Evolutionary conservation across 345 rosid genomes (phyloP).

Genomic region (Syzygium grande): DNA sequence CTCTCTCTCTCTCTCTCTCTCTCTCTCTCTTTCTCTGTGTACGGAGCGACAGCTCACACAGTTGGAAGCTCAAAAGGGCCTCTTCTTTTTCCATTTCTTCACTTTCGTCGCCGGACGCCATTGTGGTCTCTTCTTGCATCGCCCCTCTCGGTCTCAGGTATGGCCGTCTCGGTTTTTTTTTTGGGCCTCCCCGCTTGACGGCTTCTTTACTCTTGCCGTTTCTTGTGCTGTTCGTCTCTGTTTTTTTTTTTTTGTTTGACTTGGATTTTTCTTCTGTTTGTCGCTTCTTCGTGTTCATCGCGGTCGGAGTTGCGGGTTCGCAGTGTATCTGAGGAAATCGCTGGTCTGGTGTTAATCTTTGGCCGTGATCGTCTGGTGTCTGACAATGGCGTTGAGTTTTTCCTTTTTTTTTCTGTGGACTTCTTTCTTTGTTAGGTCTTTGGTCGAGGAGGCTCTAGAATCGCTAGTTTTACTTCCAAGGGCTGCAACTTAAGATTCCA

Average conservation of each 20-base stretch:
- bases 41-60: background rate
- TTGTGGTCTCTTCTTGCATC: background rate
- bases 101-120: background rate
- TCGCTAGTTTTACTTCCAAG: background rate
- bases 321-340: background rate
- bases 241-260: background rate
- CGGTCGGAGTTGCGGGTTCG: background rate
- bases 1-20: no score
- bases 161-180: background rate
- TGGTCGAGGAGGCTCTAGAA: background rate
- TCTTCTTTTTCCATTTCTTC: background rate
- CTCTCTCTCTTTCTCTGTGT: background rate
- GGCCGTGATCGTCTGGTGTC: background rate
- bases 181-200: background rate
- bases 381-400: background rate
- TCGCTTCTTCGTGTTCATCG: background rate
- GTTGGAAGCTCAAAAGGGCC: background rate
- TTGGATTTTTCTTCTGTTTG: background rate
- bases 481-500: background rate
- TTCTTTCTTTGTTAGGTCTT: background rate
- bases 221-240: background rate
- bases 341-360: background rate
- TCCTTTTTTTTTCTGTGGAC: background rate
- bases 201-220: background rate
- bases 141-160: background rate